Conservation (phyloP, 2,329 filamentous ascomycete species). For the Trichoderma afroharzianum region DNA sequence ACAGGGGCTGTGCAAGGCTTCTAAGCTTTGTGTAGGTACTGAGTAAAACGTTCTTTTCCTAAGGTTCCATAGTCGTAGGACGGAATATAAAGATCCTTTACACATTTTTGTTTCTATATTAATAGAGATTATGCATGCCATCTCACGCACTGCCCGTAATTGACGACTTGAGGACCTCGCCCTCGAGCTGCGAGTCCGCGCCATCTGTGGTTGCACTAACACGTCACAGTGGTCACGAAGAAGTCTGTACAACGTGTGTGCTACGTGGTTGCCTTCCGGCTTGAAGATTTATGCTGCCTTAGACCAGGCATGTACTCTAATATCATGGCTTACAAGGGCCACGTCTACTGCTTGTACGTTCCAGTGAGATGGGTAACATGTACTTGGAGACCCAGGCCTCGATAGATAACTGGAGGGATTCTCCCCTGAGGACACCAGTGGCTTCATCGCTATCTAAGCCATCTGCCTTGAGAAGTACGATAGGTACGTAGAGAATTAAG, state of each 20-base stretch:
- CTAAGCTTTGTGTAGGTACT: no score
- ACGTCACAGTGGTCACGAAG: slow-evolving; percentile 40
- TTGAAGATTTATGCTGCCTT: no score
- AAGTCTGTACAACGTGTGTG: slow-evolving; percentile 48
- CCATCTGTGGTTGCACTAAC: slow-evolving; percentile 51
- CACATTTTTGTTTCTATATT: not conserved
- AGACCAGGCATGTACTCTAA: slow-evolving; percentile 46
- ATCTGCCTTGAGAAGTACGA: slow-evolving; percentile 56
- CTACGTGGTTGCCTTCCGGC: slow-evolving; percentile 24
- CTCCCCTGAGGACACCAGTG: slow-evolving; percentile 58
- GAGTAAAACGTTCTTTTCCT: no score
- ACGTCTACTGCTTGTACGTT: slow-evolving; percentile 45
- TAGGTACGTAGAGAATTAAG: slow-evolving; percentile 30
- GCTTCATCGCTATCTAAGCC: slow-evolving; percentile 66
- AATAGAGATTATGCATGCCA: accelerated
- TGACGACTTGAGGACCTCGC: slow-evolving; percentile 34
- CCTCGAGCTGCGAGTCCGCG: slow-evolving; percentile 50
- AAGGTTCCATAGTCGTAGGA: no score
- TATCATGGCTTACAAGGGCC: slow-evolving; percentile 44
- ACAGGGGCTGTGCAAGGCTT: no score
- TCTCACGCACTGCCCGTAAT: no score
- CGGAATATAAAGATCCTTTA: not conserved
- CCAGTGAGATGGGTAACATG: slow-evolving; percentile 45
- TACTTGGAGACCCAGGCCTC: slow-evolving; percentile 47
- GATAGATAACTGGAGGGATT: slow-evolving; percentile 48